Evolutionary conservation across 179 eudicot species (phyloP), one percentile per base, ranked within the genome.

Genomic region (Spinacia oleracea): DNA sequence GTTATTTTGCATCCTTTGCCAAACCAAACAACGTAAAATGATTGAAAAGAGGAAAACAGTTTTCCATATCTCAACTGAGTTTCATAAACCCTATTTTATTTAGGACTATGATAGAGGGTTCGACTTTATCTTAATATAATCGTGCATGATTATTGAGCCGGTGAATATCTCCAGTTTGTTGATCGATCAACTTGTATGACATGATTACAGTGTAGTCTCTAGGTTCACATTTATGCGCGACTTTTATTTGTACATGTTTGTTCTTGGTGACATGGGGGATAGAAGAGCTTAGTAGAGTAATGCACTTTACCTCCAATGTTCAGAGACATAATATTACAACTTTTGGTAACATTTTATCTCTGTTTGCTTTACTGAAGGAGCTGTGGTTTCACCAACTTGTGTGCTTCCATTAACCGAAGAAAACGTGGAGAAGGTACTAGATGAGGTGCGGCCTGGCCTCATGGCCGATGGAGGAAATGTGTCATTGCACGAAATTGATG

Each of bases 381-480:
- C 35, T 56, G 89, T 83, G 77, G 76, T 89, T 78, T 87, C 88
- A 43, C 98, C 93, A 34, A 87, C 79, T 6, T 90, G 93, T 83
- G 92, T 91, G 62, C 85, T 90, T 78, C 93, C 97, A n/a, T 80
- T 95, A 67, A 95, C 98, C 0, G 97, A 95, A 81, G 97, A 95
- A 82, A 95, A 88, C 77, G 97, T 93, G 3, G 98, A 95, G 90
- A 93, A 85, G 78, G 98, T 95, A 27, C 76, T 95, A 62, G 98
- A 95, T 74, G 91, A 93, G 83, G 97, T 95, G 51, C 85, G 97
- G 48, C 98, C 98, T 2, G 87, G 92, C 63, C 92, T 95, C 43
- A 90, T 95, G 97, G 98, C 91, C 1, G 98, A 95, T 85, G 98
- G 98, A 55, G 98, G 98, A 16, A 95, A 95, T 73, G 98, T 95